Percentiles rank a stretch among this genome's conserved stretches.
These are phyloP conservation scores for Lantana camara DNA, from an alignment of 257 asterid species.

Conservation along the genomic window DNA sequence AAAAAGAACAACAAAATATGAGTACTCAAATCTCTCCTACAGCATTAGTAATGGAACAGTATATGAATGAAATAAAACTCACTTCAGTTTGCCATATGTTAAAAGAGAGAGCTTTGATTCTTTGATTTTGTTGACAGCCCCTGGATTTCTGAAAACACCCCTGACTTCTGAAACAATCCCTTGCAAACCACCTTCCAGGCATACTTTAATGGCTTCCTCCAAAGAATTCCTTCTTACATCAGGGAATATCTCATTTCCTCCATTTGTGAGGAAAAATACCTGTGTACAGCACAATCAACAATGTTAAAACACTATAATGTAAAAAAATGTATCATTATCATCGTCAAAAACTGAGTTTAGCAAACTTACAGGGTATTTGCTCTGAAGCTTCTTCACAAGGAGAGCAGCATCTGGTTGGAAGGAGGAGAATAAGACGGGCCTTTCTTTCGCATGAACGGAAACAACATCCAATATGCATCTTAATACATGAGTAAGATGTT, in stretches of 20 bases:
- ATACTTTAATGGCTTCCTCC: constrained; percentile 80
- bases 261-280: constrained; percentile 92
- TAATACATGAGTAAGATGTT: constrained; percentile 44
- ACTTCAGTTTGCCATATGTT: constrained; percentile 89
- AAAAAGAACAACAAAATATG: background rate
- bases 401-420: constrained; percentile 95
- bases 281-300: background rate
- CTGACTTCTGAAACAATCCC: constrained; percentile 91
- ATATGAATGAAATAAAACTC: constrained; percentile 26
- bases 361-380: constrained; percentile 61
- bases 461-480: constrained; percentile 61
- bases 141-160: constrained; percentile 78
- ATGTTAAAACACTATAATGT: background rate
- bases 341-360: background rate
- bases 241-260: constrained; percentile 67
- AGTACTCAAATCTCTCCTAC: background rate
- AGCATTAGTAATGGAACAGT: background rate
- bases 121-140: constrained; percentile 70
- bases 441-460: constrained; percentile 55
- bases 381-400: constrained; percentile 64
- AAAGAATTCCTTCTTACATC: constrained; percentile 79
- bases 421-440: constrained; percentile 72
- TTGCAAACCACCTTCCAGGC: constrained; percentile 81
- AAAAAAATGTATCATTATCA: background rate
- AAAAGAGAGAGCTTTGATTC: constrained; percentile 69